These are phyloP conservation scores for Euphorbia celastroides DNA, from an alignment of 441 rosid genomes.

Conservation along the genomic window DNA sequence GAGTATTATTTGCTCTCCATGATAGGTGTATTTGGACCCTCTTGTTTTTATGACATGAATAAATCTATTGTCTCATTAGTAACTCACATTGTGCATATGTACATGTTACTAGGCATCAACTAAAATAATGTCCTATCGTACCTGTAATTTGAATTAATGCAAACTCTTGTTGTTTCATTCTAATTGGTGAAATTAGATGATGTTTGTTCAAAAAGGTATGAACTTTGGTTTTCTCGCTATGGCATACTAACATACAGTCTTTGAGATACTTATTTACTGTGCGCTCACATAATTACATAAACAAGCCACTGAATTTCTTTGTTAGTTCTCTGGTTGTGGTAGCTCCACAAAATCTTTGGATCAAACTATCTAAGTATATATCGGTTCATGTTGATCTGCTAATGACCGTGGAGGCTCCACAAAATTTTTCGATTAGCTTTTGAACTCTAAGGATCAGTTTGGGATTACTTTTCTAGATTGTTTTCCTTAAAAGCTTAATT, in stretches of 20 bases:
- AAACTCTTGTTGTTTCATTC: neutral
- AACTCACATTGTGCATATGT: neutral
- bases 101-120: neutral
- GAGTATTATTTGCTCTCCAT: slow-evolving; percentile 82
- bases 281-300: neutral
- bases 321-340: neutral
- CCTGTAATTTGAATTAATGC: neutral
- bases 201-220: neutral
- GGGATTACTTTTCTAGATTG: too few relatives aligned
- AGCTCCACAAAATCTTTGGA: neutral
- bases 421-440: neutral
- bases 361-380: neutral
- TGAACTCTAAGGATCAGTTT: too few relatives aligned
- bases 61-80: neutral
- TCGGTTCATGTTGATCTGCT: neutral
- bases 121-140: neutral
- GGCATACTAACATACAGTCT: neutral
- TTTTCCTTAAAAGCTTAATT: too few relatives aligned
- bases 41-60: neutral
- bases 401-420: neutral
- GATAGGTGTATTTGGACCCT: slow-evolving; percentile 52
- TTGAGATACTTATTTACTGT: neutral
- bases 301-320: neutral
- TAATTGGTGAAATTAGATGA: neutral
- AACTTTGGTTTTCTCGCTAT: neutral